Evolutionary conservation across 495 filamentous ascomycete species (phyloP), one percentile per base, ranked within the genome.

Genomic region (Tuber magnatum): DNA sequence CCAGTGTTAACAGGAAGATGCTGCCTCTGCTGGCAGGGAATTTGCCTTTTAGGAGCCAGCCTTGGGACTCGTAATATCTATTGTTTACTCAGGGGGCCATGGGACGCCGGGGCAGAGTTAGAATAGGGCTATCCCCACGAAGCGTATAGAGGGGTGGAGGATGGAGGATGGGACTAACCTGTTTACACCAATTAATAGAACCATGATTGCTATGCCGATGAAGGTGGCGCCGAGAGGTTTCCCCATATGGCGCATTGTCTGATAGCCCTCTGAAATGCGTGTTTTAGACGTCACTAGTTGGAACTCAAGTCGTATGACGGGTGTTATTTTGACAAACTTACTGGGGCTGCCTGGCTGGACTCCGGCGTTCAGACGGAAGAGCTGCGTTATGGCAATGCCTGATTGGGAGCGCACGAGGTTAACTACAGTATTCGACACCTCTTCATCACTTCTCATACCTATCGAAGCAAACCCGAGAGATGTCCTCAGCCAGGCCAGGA

Each of bases 391-490:
- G 71, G 94, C 95, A 76, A 99, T 94, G 74, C 95, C 95, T 82
- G 32, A 51, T 69, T 38, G 56, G 71, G 68, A 48, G 16, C 73
- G 71, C 44, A 68, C 69, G 44, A 38, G 41, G 68, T 71, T 77
- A 75, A 68, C 70, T 41, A 65, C 32, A n/a, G 71, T 35, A 65
- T n/a, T n/a, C 16, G 56, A 10, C n/a, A 32, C 12, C 32, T 65
- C 14, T 65, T 8, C 56, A 65, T 65, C 56, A 18, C 4, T 65
- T 65, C 28, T 92, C 75, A 97, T 93, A 79, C 95, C 95, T 80
- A 99, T 99, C 71, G 91, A 93, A 51, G 95, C 96, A 83, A 99
- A 99, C 70, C 94, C 93, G 68, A 99, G 88, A 35, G 94, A 97
- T 28, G 95, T 99, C 69, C 95, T 90, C 69, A 99, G 88, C 95